A percentile compares a stretch with the other conserved stretches of the same genome.
Evolutionary conservation across 108 stramenopile species (phyloP).

Genomic region (Fragilaria radians): DNA sequence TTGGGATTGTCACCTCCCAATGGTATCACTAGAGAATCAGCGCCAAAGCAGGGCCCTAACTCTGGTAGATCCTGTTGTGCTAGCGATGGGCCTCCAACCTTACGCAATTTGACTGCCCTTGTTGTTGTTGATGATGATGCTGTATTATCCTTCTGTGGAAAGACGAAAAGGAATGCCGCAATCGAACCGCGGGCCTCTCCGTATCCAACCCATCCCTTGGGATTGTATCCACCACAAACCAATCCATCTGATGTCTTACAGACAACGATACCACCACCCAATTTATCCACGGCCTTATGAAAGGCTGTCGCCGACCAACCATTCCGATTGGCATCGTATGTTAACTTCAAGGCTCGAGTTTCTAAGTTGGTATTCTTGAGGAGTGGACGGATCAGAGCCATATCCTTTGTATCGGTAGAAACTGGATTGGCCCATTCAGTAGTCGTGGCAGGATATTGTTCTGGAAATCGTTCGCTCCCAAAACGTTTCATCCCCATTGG

Average conservation of each 20-base stretch:
- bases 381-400: conserved; percentile 61
- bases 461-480: conserved; percentile 49
- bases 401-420: conserved; percentile 49
- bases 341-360: conserved; percentile 45
- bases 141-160: conserved; percentile 19
- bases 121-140: conserved; percentile 26
- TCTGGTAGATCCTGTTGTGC: conserved; percentile 69
- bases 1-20: conserved; percentile 41
- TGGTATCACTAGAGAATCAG: conserved; percentile 73
- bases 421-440: conserved; percentile 69
- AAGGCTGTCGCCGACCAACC: conserved; percentile 70
- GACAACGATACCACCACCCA: conserved; percentile 56
- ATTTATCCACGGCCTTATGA: conserved; percentile 67
- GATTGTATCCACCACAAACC: conserved; percentile 79
- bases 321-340: conserved; percentile 72
- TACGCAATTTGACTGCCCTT: conserved; percentile 63
- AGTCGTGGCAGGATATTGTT: conserved; percentile 76
- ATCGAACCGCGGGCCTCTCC: conserved; percentile 79
- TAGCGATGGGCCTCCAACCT: conserved; percentile 76
- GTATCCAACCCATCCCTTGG: conserved; percentile 76
- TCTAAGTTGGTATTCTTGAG: conserved; percentile 85
- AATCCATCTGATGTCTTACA: conserved; percentile 47
- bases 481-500: conserved; percentile 55
- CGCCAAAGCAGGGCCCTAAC: conserved; percentile 68
- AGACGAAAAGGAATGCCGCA: conserved; percentile 75